Evolutionary conservation across 352 stramenopile species (phyloP).

Genomic region (Hyaloperonospora brassicae): DNA sequence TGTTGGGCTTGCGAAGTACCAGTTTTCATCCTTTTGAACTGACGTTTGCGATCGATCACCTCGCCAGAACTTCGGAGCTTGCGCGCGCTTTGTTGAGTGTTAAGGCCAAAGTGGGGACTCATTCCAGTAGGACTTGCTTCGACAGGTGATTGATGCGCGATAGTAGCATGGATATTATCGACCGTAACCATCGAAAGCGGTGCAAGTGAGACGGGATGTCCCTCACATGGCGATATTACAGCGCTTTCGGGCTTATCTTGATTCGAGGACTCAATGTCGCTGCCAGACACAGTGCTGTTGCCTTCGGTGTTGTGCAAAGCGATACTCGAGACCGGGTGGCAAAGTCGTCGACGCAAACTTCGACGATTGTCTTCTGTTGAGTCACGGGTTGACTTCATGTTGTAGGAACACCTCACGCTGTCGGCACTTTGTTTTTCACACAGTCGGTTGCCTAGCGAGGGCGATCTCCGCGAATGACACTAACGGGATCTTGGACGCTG

Average conservation of each 20-base stretch:
- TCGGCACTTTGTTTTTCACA: no score
- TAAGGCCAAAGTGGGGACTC: conserved; percentile 2
- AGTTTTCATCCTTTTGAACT: conserved; percentile 9
- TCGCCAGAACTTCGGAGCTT: conserved; percentile 21
- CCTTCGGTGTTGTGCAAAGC: conserved; percentile 5
- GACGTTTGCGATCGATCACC: conserved; percentile 11
- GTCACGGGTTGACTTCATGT: conserved; percentile 4
- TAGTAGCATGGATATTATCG: background rate
- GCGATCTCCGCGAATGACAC: conserved; percentile 11
- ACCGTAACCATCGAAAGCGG: conserved; percentile 2
- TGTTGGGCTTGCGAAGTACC: conserved; percentile 1
- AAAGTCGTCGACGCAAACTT: conserved; percentile 11
- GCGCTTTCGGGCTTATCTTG: background rate
- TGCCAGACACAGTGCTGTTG: conserved; percentile 1
- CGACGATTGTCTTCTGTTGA: conserved; percentile 12
- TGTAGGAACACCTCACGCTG: no score
- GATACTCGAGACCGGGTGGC: conserved; percentile 4
- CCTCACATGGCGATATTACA: conserved; percentile 10
- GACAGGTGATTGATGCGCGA: background rate
- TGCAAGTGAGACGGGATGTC: conserved; percentile 7
- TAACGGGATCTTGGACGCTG: no score
- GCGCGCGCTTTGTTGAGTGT: conserved; percentile 11
- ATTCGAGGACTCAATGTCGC: conserved; percentile 20
- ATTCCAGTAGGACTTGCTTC: conserved; percentile 2
- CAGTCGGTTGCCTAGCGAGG: no score